Base-by-base conservation (phyloP, 2,329 filamentous ascomycete species). In the Pyrenophora tritici-repentis region DNA sequence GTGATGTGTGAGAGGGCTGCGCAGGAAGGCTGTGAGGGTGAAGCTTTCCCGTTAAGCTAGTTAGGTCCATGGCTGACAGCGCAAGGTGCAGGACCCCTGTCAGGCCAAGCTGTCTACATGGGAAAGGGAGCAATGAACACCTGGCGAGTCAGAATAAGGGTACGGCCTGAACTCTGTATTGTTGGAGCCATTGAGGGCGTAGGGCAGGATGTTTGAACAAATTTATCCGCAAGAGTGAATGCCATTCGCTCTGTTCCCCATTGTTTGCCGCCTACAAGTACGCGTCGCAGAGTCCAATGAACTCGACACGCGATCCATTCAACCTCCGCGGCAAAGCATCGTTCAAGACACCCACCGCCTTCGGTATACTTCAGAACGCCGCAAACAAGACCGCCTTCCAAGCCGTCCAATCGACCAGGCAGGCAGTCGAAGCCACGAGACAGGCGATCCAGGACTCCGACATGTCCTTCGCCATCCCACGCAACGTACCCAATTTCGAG, bases 261-360 rank as follows among this genome's bases (percentile, higher is more conserved):
- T 40, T 35, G 36, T n/a, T 34, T 13, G 18, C 42, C 7, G n/a
- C 41, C 24, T 35, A 14, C 42, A 34, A 42, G 14, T 29, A 46
- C 53, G 50, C 53, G 53, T 56, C 40, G 39, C 42, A 38, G 45
- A 34, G 50, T 36, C 54, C 47, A 35, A 77, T 78, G 76, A 75
- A 77, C 72, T 75, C 72, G 59, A 60, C 61, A 56, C 70, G 76
- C 59, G 76, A 78, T 62, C 75, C 76, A 12, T 78, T 78, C 71
- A 76, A 74, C 61, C 63, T 78, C 56, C 76, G 75, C 61, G 66
- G 57, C 54, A 65, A 62, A 61, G 58, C 67, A 50, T 57, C 62
- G 9, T 57, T 56, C 51, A 58, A 67, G 41, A 49, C 68, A 39
- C 59, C 64, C 14, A 61, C 68, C 24, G 66, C 69, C 46, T 58